Base-by-base conservation (phyloP, 164 flowering plant species). In the Magnolia sinica region DNA sequence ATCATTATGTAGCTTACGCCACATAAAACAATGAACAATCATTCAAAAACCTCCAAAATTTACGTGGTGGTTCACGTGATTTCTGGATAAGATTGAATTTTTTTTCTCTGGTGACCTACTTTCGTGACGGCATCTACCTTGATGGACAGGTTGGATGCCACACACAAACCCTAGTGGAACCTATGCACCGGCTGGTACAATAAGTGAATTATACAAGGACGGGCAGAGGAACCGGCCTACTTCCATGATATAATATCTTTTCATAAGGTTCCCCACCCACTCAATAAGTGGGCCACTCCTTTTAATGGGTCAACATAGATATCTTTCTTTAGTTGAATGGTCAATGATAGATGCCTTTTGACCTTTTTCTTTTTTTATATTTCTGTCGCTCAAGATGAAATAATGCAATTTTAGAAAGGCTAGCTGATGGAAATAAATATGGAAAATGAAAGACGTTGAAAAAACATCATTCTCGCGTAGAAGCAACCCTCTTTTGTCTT, bases 191-290 rank as follows among this genome's bases (percentile, higher is more conserved):
- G 45, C 6, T 37, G 45, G 0, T 37, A 37, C 7, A 37, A 37
- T 37, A 37, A 37, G 45, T 37, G 45, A 0, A 55, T 52, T 16
- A 16, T 55, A 11, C 11, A 8, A 16, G 61, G 61, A 16, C 13
- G 8, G 61, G 18, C 18, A 14, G 61, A 55, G 61, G 61, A 55
- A 55, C 13, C 16, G 18, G 18, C 18, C 61, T 55, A 16, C 61
- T 16, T 55, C 18, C 61, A 9, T 55, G 61, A 55, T 55, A 55
- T 55, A 11, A 55, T 11, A 11, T 11, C 18, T 16, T 55, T 55
- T 55, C 49, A 7, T 19, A 70, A 49, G 58, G 73, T 49, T 70
- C 23, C 58, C 49, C 73, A 70, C 55, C 73, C 73, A 70, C 73
- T 70, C 59, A 49, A 70, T 4, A n/a, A 50, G 8, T 70, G 73